Evolutionary conservation across 768 basidiomycete species (phyloP).

Genomic region (Macrolepiota fuliginosa): DNA sequence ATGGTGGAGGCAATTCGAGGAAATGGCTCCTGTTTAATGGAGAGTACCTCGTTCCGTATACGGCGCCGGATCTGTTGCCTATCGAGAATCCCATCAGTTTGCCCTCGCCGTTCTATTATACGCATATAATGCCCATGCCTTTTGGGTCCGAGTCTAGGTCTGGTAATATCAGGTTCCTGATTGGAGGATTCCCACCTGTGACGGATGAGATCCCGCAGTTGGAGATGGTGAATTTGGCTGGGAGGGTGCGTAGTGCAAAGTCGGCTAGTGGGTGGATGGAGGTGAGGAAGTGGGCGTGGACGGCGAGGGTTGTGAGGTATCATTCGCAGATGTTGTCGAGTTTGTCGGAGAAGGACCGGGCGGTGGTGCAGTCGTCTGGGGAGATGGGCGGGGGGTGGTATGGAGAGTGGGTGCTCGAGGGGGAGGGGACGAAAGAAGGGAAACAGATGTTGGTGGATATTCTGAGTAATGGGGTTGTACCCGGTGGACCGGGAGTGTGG

Average conservation of each 20-base stretch:
- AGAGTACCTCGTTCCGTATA: conserved; percentile 54
- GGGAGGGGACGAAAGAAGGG: conserved; percentile 71
- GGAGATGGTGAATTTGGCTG: conserved; percentile 41
- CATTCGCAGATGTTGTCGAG: conserved; percentile 30
- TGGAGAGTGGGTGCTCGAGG: conserved; percentile 80
- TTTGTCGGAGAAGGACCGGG: neutral
- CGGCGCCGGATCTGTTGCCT: conserved; percentile 53
- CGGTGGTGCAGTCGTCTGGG: neutral
- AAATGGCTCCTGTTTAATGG: conserved; percentile 82
- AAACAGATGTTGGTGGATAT: conserved; percentile 55
- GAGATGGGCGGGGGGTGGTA: conserved; percentile 67
- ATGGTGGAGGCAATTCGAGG: conserved; percentile 15
- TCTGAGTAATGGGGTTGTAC: conserved; percentile 24
- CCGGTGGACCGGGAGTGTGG: conserved; percentile 38
- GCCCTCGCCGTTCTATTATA: conserved; percentile 76
- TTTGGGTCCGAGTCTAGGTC: conserved; percentile 15
- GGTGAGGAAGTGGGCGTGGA: conserved; percentile 66
- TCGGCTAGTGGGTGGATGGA: conserved; percentile 58
- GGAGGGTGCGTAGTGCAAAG: conserved; percentile 55
- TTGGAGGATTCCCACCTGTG: conserved; percentile 31
- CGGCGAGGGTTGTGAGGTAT: conserved; percentile 40
- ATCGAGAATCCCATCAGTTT: conserved; percentile 57
- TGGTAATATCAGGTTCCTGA: conserved; percentile 33
- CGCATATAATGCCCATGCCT: conserved; percentile 51
- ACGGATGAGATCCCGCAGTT: conserved; percentile 44